Evolutionary conservation across 805 yeast species (phyloP), one percentile per base, ranked within the genome.

Genomic region (Starmera amethionina): DNA sequence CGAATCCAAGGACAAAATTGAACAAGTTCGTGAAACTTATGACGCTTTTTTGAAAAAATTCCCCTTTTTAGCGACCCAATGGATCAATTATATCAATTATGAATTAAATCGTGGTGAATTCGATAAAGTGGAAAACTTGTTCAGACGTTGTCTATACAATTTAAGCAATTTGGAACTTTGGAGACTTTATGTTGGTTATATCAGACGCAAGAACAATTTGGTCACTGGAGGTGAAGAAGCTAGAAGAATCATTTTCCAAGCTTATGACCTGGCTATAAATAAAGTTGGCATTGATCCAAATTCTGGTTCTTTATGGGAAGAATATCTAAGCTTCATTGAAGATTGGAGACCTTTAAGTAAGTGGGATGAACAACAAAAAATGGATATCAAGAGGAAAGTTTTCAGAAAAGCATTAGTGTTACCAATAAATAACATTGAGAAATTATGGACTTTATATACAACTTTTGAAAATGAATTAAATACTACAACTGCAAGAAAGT

Each of bases 151-250:
- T 52, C 67, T 89, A 34, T 70, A 79, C 3, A 67, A 68, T 29
- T 71, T 79, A 15, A 75, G 73, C 39, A 77, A 82, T 49, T 78
- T 87, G 25, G 72, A 73, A 19, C 60, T 90, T 22, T 90, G 95
- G 81, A 68, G 77, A 40, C 62, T 73, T n/a, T 90, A 90, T 58
- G 72, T 93, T 27, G 74, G 73, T 36, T 86, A 84, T 56, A 86
- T 89, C 27, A 76, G 89, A 41, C 68, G 86, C 37, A 67, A 68
- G 40, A 70, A 72, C 41, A 78, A 83, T 51, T 69, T 82, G 18
- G 75, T 82, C 40, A 81, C 88, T 4, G 94, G 90, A 19, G 93
- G 93, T 30, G 94, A 82, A 55, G 78, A 73, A 46, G 89, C 93
- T 0, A 66, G 93, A 46, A 72, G 79, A 10, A 72, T 75, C 2